phyloP scores from a whole-genome alignment of 2,329 filamentous ascomycete genomes.

The Pseudogymnoascus sp. region DNA sequence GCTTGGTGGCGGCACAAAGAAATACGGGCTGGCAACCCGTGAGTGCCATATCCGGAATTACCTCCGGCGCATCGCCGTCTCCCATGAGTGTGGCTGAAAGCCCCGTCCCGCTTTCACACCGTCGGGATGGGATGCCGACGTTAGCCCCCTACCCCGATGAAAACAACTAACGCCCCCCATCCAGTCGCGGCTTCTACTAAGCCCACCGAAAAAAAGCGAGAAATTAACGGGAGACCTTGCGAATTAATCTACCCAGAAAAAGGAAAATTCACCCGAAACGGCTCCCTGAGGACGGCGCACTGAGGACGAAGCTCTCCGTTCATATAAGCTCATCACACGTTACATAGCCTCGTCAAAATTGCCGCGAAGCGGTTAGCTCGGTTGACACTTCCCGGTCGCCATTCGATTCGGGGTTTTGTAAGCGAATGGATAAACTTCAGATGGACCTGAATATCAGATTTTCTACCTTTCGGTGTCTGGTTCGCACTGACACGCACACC shows the following conservation, averaged over 20 bases:
- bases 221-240: not conserved
- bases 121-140: not conserved
- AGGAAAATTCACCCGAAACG: not conserved
- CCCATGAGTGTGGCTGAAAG: not conserved
- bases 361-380: constrained; percentile 7
- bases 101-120: not conserved
- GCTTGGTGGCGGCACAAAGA: not conserved
- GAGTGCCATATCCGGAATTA: not conserved
- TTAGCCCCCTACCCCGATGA: not conserved
- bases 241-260: not conserved
- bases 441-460: not conserved
- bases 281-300: not conserved
- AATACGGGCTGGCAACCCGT: not conserved
- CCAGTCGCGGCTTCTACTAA: not conserved
- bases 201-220: not conserved
- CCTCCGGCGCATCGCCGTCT: not conserved
- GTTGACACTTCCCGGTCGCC: not conserved
- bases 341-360: constrained; percentile 9
- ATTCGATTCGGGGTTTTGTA: not conserved
- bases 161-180: not conserved
- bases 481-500: not conserved
- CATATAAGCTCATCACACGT: constrained; percentile 9
- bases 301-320: constrained; percentile 5
- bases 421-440: constrained; percentile 5
- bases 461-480: not conserved